Percentiles rank a stretch among this genome's conserved stretches.
Conservation (phyloP, 345 rosid genomes). For the Adansonia digitata region DNA sequence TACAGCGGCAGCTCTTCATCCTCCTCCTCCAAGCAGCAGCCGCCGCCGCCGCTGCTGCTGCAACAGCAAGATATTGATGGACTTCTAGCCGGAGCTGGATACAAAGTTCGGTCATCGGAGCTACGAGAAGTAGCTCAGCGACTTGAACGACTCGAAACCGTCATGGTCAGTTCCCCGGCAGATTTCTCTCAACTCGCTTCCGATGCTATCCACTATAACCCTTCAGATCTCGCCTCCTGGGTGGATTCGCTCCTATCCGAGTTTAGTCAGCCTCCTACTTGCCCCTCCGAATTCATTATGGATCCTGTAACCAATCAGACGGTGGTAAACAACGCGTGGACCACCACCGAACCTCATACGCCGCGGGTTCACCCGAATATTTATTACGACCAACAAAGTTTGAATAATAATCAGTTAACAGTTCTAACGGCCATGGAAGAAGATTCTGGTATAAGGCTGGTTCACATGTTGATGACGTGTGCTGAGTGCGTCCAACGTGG, state of each 20-base stretch:
- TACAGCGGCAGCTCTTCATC: slow-evolving; percentile 29
- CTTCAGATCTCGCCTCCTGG: slow-evolving; percentile 63
- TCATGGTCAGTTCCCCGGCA: slow-evolving; percentile 48
- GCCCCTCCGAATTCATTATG: slow-evolving; percentile 27
- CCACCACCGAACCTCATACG: slow-evolving; percentile 3
- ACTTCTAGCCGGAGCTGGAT: slow-evolving; percentile 58
- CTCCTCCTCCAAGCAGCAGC: slow-evolving; percentile 23
- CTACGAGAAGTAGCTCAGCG: slow-evolving; percentile 57
- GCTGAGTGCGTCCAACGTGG: slow-evolving; percentile 73
- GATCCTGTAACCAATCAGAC: slow-evolving; percentile 23
- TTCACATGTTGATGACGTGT: slow-evolving; percentile 68
- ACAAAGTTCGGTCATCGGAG: slow-evolving; percentile 53
- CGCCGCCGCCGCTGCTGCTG: neutral
- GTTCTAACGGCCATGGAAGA: slow-evolving; percentile 50
- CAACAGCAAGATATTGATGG: slow-evolving; percentile 38
- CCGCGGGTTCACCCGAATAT: slow-evolving; percentile 6
- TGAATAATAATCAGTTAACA: slow-evolving; percentile 25
- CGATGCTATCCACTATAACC: slow-evolving; percentile 51
- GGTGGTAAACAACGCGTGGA: slow-evolving; percentile 15
- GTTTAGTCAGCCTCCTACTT: slow-evolving; percentile 31
- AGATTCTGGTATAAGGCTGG: slow-evolving; percentile 72
- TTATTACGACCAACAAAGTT: slow-evolving; percentile 3
- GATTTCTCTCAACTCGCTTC: slow-evolving; percentile 39
- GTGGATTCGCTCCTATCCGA: slow-evolving; percentile 59
- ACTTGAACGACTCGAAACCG: slow-evolving; percentile 55